Percentiles rank a stretch among this genome's conserved stretches.
Conservation (phyloP, 1,139 yeast species). For the Insectozyma bohioensis region DNA sequence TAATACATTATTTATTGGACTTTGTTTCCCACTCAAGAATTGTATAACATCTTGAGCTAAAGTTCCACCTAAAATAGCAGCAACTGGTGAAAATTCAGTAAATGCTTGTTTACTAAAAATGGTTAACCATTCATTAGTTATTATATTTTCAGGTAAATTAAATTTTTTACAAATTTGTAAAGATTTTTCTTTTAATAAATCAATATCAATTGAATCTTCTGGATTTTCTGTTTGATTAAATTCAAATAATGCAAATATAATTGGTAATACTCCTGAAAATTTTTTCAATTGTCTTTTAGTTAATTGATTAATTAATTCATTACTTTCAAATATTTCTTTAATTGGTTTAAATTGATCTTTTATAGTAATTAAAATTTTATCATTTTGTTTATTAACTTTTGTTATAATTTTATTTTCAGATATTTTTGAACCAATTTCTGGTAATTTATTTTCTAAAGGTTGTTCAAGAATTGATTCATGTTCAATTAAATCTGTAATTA, state of each 20-base stretch:
- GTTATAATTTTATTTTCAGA: conserved; percentile 49
- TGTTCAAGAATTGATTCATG: conserved; percentile 47
- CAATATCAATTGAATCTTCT: conserved; percentile 29
- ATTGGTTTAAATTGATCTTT: conserved; percentile 51
- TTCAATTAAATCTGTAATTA: conserved; percentile 72
- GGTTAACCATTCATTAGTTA: conserved; percentile 37
- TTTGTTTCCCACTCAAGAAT: conserved; percentile 69
- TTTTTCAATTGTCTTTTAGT: conserved; percentile 57
- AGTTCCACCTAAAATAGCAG: conserved; percentile 89
- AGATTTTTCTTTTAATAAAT: conserved; percentile 28
- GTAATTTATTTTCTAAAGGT: not conserved
- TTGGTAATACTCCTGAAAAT: conserved; percentile 61
- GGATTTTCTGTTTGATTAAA: conserved; percentile 27
- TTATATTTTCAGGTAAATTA: conserved; percentile 37
- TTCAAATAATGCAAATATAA: conserved; percentile 57
- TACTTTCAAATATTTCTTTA: conserved; percentile 30
- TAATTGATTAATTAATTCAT: conserved; percentile 42
- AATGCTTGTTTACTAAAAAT: conserved; percentile 51
- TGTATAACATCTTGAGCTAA: conserved; percentile 91
- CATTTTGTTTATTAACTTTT: conserved; percentile 36
- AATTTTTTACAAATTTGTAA: conserved; percentile 26
- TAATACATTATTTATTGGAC: conserved; percentile 80
- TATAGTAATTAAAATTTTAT: conserved; percentile 54
- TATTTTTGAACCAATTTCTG: conserved; percentile 46
- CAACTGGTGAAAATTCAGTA: conserved; percentile 78